A percentile compares a stretch with the other conserved stretches of the same genome.
These are phyloP conservation scores for Cercospora canescens DNA, from an alignment of 2,329 filamentous ascomycete genomes.

Conservation along the genomic window DNA sequence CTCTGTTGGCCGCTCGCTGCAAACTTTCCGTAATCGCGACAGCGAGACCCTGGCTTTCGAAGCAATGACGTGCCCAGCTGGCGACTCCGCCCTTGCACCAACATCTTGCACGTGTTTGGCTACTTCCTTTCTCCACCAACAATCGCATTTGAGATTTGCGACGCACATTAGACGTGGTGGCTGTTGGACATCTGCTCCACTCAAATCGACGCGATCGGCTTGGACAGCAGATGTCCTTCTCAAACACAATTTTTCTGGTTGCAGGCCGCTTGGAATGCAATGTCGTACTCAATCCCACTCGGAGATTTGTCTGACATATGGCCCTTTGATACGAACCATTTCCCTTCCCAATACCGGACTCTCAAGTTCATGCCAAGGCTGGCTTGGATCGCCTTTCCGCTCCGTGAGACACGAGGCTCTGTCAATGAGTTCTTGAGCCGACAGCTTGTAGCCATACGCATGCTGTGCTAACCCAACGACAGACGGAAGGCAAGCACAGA, in stretches of 20 bases:
- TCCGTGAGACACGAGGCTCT: background rate
- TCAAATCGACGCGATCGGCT: background rate
- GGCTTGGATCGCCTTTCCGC: background rate
- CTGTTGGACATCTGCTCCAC: background rate
- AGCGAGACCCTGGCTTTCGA: background rate
- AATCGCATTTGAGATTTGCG: background rate
- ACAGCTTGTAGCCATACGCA: background rate
- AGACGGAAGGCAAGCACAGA: constrained; percentile 24
- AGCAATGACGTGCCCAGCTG: constrained; percentile 1
- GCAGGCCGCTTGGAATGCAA: too few relatives aligned
- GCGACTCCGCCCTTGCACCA: background rate
- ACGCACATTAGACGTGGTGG: background rate
- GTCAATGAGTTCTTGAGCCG: background rate
- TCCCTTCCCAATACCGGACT: background rate
- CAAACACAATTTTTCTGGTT: too few relatives aligned
- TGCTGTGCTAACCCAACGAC: constrained; percentile 17
- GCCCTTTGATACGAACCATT: background rate
- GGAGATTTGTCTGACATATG: background rate
- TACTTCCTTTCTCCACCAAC: background rate
- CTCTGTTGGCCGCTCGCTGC: background rate
- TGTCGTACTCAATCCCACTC: background rate
- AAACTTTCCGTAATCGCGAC: constrained; percentile 1
- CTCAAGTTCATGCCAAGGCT: constrained; percentile 1
- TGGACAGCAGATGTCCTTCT: background rate
- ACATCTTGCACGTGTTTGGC: background rate